phyloP scores from a whole-genome alignment of 2,329 filamentous ascomycete genomes.

The Cytospora leucostoma region DNA sequence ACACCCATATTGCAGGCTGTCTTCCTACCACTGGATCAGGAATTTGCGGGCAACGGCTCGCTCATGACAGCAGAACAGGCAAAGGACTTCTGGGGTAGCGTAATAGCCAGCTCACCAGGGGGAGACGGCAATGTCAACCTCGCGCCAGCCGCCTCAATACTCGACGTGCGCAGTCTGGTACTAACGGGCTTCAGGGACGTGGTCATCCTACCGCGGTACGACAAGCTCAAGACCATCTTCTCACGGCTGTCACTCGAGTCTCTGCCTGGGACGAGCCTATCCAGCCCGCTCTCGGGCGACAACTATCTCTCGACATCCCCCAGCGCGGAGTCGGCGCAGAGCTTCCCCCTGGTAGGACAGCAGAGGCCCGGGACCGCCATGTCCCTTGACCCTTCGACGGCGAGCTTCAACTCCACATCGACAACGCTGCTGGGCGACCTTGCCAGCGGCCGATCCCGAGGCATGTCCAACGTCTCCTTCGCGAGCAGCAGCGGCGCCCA shows the following conservation, averaged over 20 bases:
- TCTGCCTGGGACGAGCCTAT: slow-evolving; percentile 54
- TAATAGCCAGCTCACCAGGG: slow-evolving; percentile 45
- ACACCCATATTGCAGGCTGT: slow-evolving; percentile 94
- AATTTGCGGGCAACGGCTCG: slow-evolving; percentile 82
- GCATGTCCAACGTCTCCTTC: slow-evolving; percentile 81
- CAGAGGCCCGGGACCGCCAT: slow-evolving; percentile 71
- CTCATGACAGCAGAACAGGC: slow-evolving; percentile 79
- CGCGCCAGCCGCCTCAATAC: slow-evolving; percentile 54
- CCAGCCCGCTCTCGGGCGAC: slow-evolving; percentile 54
- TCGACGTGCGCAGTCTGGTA: slow-evolving; percentile 88
- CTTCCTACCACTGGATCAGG: slow-evolving; percentile 88
- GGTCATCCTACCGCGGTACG: slow-evolving; percentile 85
- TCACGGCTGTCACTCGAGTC: slow-evolving; percentile 86
- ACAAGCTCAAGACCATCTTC: slow-evolving; percentile 85
- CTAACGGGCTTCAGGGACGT: slow-evolving; percentile 86
- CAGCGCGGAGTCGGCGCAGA: slow-evolving; percentile 45
- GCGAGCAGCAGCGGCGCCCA: slow-evolving; percentile 51
- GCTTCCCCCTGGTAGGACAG: slow-evolving; percentile 38
- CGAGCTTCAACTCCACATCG: slow-evolving; percentile 76
- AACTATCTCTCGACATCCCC: slow-evolving; percentile 51
- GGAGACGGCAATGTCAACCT: slow-evolving; percentile 40
- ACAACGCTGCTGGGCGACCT: slow-evolving; percentile 75
- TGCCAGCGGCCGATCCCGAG: slow-evolving; percentile 68
- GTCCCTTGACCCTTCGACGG: slow-evolving; percentile 72
- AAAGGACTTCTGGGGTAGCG: slow-evolving; percentile 85